A percentile compares a stretch with the other conserved stretches of the same genome.
These are phyloP conservation scores for Chamaecyparis obtusa DNA, from an alignment of 75 land plant genomes.

Conservation along the genomic window DNA sequence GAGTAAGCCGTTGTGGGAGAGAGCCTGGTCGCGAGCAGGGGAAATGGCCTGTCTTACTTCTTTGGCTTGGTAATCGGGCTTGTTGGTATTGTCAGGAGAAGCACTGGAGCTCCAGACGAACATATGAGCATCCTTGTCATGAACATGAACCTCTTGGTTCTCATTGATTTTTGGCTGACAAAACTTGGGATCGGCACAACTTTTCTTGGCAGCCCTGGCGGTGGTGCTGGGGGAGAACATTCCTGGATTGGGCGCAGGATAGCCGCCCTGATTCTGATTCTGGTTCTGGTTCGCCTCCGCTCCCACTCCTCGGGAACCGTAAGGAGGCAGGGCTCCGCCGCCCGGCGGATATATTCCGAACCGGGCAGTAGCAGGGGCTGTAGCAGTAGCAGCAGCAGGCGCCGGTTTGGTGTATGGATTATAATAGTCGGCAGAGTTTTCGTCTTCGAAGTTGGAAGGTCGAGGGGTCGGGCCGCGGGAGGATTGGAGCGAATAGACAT, in stretches of 20 bases:
- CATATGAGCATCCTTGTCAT: slow-evolving; percentile 66
- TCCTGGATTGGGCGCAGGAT: slow-evolving; percentile 48
- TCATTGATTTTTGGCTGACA: slow-evolving; percentile 3
- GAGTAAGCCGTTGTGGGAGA: slow-evolving; percentile 37
- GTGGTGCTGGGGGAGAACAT: slow-evolving; percentile 47
- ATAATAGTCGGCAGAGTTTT: slow-evolving; percentile 7
- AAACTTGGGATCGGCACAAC: slow-evolving; percentile 14
- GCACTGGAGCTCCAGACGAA: slow-evolving; percentile 87
- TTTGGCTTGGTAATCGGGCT: slow-evolving; percentile 29
- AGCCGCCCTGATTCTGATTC: slow-evolving; percentile 12
- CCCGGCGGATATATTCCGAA: slow-evolving; percentile 3
- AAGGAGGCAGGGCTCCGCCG: slow-evolving; percentile 42
- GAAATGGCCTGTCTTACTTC: slow-evolving; percentile 65
- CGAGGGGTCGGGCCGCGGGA: slow-evolving; percentile 37
- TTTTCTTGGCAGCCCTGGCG: slow-evolving; percentile 1
- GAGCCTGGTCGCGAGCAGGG: slow-evolving; percentile 23
- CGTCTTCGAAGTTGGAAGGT: slow-evolving; percentile 69
- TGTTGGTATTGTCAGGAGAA: slow-evolving; percentile 45
- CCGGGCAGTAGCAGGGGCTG: neutral
- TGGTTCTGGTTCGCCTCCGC: neutral
- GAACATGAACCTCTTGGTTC: slow-evolving; percentile 12
- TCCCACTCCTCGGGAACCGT: neutral
- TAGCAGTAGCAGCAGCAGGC: neutral
- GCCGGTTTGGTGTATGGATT: slow-evolving; percentile 12
- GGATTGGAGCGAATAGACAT: slow-evolving; percentile 54